Evolutionary conservation across 1,139 yeast genomes (phyloP).

Genomic region (Sugiyamaella paludigena): DNA sequence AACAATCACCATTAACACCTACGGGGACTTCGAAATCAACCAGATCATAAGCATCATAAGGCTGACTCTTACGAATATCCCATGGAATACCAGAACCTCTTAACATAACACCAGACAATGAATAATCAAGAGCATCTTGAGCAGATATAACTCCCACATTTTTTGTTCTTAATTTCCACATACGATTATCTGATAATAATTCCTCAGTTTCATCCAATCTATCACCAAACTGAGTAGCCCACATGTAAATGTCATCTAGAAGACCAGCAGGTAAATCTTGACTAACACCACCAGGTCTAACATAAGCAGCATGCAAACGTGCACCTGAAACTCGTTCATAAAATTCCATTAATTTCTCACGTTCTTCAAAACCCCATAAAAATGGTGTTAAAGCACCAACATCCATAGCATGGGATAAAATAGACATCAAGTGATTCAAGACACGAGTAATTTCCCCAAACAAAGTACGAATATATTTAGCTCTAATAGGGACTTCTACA

Average conservation of each 20-base stretch:
- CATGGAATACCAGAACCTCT: conserved; percentile 89
- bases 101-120: conserved; percentile 83
- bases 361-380: conserved; percentile 92
- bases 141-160: conserved; percentile 81
- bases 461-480: conserved; percentile 78
- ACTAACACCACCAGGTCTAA: conserved; percentile 90
- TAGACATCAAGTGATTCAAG: conserved; percentile 84
- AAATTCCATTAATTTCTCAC: conserved; percentile 91
- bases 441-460: conserved; percentile 87
- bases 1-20: conserved; percentile 86
- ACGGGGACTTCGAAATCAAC: conserved; percentile 88
- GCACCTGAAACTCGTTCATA: conserved; percentile 92
- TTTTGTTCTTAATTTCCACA: conserved; percentile 86
- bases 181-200: conserved; percentile 84
- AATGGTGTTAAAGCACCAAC: conserved; percentile 93
- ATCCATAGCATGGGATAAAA: conserved; percentile 88
- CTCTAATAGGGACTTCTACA: conserved; percentile 82
- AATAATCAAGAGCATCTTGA: conserved; percentile 81
- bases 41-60: conserved; percentile 84
- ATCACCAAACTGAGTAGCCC: conserved; percentile 96
- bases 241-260: conserved; percentile 87
- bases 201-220: conserved; percentile 90
- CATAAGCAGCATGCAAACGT: conserved; percentile 82
- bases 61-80: conserved; percentile 83
- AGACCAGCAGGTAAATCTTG: conserved; percentile 86